Evolutionary conservation across 202 grass and related monocot species (phyloP).

Genomic region (Panicum virgatum): DNA sequence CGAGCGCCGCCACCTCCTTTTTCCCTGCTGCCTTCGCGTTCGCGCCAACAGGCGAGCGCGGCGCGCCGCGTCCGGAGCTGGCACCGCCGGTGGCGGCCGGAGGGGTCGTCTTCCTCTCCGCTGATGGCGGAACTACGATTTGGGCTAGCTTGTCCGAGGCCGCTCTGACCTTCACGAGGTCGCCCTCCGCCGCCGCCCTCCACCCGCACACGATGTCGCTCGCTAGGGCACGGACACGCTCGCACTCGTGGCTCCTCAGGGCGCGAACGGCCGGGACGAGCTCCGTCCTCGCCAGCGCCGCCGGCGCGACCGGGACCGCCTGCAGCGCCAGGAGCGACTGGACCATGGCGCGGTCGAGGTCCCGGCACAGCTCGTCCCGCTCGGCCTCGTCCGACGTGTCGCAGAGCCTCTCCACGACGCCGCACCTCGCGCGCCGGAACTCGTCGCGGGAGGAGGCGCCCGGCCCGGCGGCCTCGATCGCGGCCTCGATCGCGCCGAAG

Average conservation of each 20-base stretch:
- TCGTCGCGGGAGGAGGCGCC: neutral
- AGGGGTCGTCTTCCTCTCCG: neutral
- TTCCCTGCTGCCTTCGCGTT: too few relatives aligned
- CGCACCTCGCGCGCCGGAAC: neutral
- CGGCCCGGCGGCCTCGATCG: slow-evolving; percentile 6
- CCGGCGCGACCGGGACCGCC: neutral
- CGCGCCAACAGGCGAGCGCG: too few relatives aligned
- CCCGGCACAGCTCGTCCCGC: neutral
- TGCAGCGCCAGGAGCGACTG: slow-evolving; percentile 17
- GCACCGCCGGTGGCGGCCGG: neutral
- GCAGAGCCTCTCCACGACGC: neutral
- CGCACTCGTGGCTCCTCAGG: neutral
- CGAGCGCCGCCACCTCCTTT: too few relatives aligned
- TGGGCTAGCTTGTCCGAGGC: neutral
- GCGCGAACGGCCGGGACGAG: neutral
- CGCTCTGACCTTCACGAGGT: neutral
- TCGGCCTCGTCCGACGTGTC: neutral
- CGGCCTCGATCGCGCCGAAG: slow-evolving; percentile 3
- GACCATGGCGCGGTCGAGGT: slow-evolving; percentile 14
- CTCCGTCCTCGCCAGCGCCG: neutral
- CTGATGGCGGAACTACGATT: neutral
- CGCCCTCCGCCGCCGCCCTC: neutral
- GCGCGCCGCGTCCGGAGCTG: neutral
- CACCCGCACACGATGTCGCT: neutral
- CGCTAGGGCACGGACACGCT: slow-evolving; percentile 10